Evolutionary conservation across 2,329 filamentous ascomycete species (phyloP).

Genomic region (Alternaria gansuensis): DNA sequence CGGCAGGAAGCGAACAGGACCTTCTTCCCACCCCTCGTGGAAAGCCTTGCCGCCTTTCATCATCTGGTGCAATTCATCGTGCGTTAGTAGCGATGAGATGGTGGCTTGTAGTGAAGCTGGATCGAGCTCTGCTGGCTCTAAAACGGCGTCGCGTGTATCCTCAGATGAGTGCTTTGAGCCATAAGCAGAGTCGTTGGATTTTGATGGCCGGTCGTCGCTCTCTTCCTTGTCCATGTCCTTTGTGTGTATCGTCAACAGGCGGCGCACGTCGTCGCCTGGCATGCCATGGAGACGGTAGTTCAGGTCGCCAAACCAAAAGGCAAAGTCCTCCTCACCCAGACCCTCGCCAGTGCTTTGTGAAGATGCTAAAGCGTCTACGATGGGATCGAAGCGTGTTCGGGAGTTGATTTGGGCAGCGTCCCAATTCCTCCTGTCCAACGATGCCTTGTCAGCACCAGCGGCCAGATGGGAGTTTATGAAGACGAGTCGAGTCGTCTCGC

Average conservation of each 20-base stretch:
- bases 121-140: conserved; percentile 67
- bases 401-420: conserved; percentile 81
- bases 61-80: conserved; percentile 83
- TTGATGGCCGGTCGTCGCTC: conserved; percentile 23
- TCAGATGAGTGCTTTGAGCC: conserved; percentile 30
- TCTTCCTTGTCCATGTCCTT: conserved; percentile 66
- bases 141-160: conserved; percentile 28
- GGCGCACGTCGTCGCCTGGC: conserved; percentile 87
- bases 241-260: conserved; percentile 82
- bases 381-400: conserved; percentile 80
- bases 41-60: conserved; percentile 82
- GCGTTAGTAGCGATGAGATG: conserved; percentile 82
- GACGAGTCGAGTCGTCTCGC: conserved; percentile 86
- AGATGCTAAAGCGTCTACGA: conserved; percentile 70
- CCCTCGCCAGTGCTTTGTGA: conserved; percentile 67
- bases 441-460: conserved; percentile 79
- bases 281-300: conserved; percentile 92
- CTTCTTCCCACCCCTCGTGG: conserved; percentile 91
- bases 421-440: conserved; percentile 87
- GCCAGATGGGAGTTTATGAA: conserved; percentile 94
- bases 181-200: conserved; percentile 33
- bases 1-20: conserved; percentile 84
- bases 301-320: conserved; percentile 95
- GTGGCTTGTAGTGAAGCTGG: conserved; percentile 89
- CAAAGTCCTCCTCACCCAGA: conserved; percentile 90